Conservation (phyloP, 2,329 filamentous ascomycete genomes). For the Aspergillus udagawae region DNA sequence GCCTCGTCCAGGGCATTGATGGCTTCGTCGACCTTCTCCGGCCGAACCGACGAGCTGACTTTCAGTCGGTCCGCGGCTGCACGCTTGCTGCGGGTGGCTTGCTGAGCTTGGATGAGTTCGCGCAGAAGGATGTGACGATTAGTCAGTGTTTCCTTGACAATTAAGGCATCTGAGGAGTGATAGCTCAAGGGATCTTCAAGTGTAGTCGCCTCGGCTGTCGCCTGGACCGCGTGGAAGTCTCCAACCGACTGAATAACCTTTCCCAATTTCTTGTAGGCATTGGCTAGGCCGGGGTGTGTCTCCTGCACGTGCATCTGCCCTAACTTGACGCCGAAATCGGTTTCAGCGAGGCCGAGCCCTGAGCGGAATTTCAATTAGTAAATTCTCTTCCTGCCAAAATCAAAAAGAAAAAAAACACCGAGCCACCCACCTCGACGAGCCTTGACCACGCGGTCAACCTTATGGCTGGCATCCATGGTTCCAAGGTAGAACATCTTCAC, state of each 20-base stretch:
- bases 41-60: slow-evolving; percentile 76
- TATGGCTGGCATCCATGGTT: slow-evolving; percentile 95
- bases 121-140: slow-evolving; percentile 96
- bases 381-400: background rate
- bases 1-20: slow-evolving; percentile 87
- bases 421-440: slow-evolving; percentile 71
- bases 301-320: slow-evolving; percentile 85
- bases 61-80: slow-evolving; percentile 86
- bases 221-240: slow-evolving; percentile 93
- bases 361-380: slow-evolving; percentile 4
- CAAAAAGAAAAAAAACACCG: too few species aligned
- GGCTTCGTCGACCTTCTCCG: slow-evolving; percentile 98
- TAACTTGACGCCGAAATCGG: slow-evolving; percentile 88
- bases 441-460: slow-evolving; percentile 92
- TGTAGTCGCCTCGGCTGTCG: slow-evolving; percentile 92
- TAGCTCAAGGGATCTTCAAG: slow-evolving; percentile 91
- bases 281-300: slow-evolving; percentile 78
- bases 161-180: slow-evolving; percentile 91
- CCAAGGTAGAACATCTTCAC: slow-evolving; percentile 96
- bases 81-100: slow-evolving; percentile 75
- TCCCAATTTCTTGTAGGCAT: slow-evolving; percentile 91
- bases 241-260: slow-evolving; percentile 90
- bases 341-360: slow-evolving; percentile 89
- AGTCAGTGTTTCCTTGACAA: slow-evolving; percentile 96
- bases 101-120: slow-evolving; percentile 87